A percentile compares a stretch with the other conserved stretches of the same genome.
These are phyloP conservation scores for Typha latifolia DNA, from an alignment of 176 grass and related monocot species.

Conservation along the genomic window DNA sequence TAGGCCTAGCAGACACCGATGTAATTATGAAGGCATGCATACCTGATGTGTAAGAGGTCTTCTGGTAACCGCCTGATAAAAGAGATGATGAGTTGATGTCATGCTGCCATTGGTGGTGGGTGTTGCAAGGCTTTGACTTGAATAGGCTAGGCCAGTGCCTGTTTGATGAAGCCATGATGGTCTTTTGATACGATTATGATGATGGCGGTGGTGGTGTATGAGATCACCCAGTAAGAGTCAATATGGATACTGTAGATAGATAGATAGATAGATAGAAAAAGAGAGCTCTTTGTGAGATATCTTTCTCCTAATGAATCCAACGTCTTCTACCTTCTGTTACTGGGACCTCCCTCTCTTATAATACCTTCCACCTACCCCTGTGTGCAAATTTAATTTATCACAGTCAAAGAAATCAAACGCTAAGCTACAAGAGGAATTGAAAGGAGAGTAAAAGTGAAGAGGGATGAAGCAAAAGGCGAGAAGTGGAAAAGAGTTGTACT, in stretches of 20 bases:
- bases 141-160: conserved; percentile 97
- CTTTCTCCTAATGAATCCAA: background rate
- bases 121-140: conserved; percentile 68
- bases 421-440: background rate
- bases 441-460: too few species aligned
- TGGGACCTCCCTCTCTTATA: background rate
- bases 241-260: background rate
- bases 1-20: too few species aligned
- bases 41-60: conserved; percentile 42
- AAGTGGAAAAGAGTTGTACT: background rate
- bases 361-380: background rate
- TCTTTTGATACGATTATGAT: conserved; percentile 1
- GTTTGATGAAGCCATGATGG: conserved; percentile 75
- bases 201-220: background rate
- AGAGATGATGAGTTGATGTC: conserved; percentile 40
- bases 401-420: conserved; percentile 1
- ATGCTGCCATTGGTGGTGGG: conserved; percentile 55
- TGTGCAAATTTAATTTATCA: conserved; percentile 8
- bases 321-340: too few species aligned
- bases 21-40: conserved; percentile 6
- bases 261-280: background rate
- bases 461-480: too few species aligned
- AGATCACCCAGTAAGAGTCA: too few species aligned
- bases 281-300: background rate
- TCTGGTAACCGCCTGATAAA: conserved; percentile 28